Evolutionary conservation across 371 early-diverging fungal species (phyloP), one percentile per base, ranked within the genome.

Genomic region (Rhizopus arrhizus): DNA sequence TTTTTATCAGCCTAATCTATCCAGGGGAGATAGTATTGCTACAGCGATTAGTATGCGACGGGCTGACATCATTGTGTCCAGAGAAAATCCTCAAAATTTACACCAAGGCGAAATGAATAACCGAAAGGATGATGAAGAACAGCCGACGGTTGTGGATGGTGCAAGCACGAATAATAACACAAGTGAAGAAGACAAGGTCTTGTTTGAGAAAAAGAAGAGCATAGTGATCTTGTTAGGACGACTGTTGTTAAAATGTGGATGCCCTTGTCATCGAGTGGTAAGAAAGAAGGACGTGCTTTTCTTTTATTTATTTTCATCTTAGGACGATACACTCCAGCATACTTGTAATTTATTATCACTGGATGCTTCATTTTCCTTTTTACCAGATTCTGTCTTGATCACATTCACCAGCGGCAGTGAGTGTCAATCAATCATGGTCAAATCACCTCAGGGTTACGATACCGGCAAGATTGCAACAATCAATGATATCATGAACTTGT

Each of bases 221-320:
- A 43, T 76, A 5, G 50, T 76, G 8, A 59, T 64, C 13, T 32
- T 76, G 3, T 42, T 79, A 12, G 74, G 76, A 4, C 65, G 72
- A 56, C 53, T 72, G 15, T 61, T 79, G 8, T 38, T 79, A 7
- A 70, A 72, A 49, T 68, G 71, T 48, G 80, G 80, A 9, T 79
- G 80, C 43, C 80, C 80, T 6, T 65, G 70, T 38, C 73, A 79
- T 48, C 70, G 76, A 60, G 74, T 72, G 47, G 78, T 78, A 70
- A 35, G 32, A 45, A 36, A 28, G 4, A 31, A 22, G 32, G 7
- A 53, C 40, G 29, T 6, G 6, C 5, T 1, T 56, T 47, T 48
- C n/a, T 52, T 40, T 40, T 31, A 15, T 46, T 29, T 38, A 16
- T 51, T 15, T 51, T 34, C 7, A 3, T 41, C 31, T 4, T 57